A percentile compares a stretch with the other conserved stretches of the same genome.
These are phyloP conservation scores for Vickermania spadyakhi DNA, from an alignment of 208 protist genomes.

Conservation along the genomic window DNA sequence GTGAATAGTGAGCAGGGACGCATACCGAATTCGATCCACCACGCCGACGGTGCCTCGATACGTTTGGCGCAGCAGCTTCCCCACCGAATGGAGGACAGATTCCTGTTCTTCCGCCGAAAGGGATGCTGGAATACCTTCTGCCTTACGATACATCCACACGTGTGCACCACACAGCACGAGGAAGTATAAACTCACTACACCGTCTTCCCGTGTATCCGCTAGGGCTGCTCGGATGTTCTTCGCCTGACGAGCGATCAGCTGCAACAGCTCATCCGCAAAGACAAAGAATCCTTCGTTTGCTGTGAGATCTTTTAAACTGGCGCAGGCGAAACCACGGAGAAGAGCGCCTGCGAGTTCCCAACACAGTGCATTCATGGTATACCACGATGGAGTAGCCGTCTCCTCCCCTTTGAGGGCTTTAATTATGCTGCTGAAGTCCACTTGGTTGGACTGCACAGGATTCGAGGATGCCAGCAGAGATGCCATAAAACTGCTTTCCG, in stretches of 20 bases:
- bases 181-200: conserved; percentile 19
- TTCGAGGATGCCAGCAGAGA: too few species aligned
- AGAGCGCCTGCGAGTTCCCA: conserved; percentile 32
- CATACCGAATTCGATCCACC: conserved; percentile 67
- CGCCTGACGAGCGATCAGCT: conserved; percentile 6
- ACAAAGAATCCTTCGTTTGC: neutral
- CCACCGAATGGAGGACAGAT: conserved; percentile 2
- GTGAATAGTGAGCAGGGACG: conserved; percentile 49
- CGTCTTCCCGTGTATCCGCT: conserved; percentile 10
- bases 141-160: conserved; percentile 9
- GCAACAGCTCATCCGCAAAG: conserved; percentile 6
- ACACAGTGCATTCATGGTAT: conserved; percentile 20
- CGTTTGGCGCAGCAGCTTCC: conserved; percentile 21
- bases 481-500: too few species aligned
- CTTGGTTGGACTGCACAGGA: too few species aligned
- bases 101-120: neutral
- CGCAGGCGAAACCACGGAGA: conserved; percentile 9
- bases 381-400: too few species aligned
- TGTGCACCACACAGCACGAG: conserved; percentile 24
- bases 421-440: too few species aligned
- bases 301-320: neutral
- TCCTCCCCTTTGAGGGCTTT: too few species aligned
- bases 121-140: neutral
- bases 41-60: conserved; percentile 51
- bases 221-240: conserved; percentile 7